Evolutionary conservation across 2,329 filamentous ascomycete genomes (phyloP).

Genomic region (Trichoderma koningii): DNA sequence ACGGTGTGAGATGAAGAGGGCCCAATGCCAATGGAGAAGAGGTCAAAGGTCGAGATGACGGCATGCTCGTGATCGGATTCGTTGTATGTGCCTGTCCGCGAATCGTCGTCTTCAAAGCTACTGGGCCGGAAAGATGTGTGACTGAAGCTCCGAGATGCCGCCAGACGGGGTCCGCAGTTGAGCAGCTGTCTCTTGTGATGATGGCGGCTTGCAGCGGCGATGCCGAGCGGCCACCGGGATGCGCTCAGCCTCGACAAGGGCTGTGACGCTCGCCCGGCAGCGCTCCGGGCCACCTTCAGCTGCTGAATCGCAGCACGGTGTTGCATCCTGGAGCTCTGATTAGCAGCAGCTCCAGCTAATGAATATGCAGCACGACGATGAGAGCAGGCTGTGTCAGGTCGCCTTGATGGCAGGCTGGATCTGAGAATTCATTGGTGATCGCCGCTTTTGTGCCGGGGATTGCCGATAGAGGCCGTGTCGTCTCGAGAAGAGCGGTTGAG

Average conservation of each 20-base stretch:
- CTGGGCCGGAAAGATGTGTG: background rate
- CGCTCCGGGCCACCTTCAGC: constrained; percentile 11
- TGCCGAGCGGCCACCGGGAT: background rate
- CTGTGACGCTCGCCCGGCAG: background rate
- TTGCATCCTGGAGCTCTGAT: constrained; percentile 13
- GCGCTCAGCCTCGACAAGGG: background rate
- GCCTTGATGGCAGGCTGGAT: constrained; percentile 9
- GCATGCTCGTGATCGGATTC: constrained; percentile 20
- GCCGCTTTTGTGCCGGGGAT: constrained; percentile 16
- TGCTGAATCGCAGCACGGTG: constrained; percentile 2
- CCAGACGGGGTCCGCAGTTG: background rate
- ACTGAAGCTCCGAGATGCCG: background rate
- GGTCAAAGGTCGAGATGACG: constrained; percentile 22
- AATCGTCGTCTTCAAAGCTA: constrained; percentile 8
- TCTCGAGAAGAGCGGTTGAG: background rate
- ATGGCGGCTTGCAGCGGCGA: background rate
- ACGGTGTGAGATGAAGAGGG: constrained; percentile 21
- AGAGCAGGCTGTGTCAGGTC: background rate
- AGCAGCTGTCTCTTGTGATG: background rate
- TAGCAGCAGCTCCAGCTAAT: constrained; percentile 1
- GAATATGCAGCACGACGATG: background rate
- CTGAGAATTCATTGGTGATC: background rate
- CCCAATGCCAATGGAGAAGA: constrained; percentile 24
- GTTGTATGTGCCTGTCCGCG: constrained; percentile 13
- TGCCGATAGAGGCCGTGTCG: constrained; percentile 20